A percentile compares a stretch with the other conserved stretches of the same genome.
Conservation (phyloP, 83 land plant species). For the Thuja plicata region DNA sequence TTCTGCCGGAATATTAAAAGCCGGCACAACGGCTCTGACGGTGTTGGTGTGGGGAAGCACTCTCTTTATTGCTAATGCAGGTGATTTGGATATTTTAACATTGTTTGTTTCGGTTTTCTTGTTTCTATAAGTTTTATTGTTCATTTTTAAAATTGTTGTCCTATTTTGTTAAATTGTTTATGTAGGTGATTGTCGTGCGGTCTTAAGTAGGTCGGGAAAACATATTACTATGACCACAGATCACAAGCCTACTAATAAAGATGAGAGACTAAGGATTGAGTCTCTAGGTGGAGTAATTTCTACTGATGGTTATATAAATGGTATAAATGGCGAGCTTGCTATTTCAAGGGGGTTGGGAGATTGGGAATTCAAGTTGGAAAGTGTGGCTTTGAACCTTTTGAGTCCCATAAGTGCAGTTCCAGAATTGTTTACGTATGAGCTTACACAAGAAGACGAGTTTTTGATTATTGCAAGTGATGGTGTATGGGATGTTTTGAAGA, state of each 20-base stretch:
- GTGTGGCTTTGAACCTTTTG: not conserved
- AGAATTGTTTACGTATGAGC: conserved; percentile 6
- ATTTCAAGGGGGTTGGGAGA: conserved; percentile 72
- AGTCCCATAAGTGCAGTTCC: conserved; percentile 38
- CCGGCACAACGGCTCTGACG: conserved; percentile 68
- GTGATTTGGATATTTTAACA: not conserved
- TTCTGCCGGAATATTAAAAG: conserved; percentile 19
- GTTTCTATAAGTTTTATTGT: too few species aligned
- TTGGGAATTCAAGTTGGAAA: conserved; percentile 32
- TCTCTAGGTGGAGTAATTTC: conserved; percentile 70
- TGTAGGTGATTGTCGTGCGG: conserved; percentile 65
- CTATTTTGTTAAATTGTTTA: too few species aligned
- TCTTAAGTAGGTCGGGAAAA: conserved; percentile 62
- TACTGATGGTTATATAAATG: conserved; percentile 72
- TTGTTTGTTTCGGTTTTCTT: too few species aligned
- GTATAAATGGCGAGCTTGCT: conserved; percentile 41
- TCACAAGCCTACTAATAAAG: conserved; percentile 53
- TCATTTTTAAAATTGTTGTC: too few species aligned
- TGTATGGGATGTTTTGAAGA: too few species aligned
- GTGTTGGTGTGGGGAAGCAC: conserved; percentile 62
- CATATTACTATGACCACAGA: conserved; percentile 82
- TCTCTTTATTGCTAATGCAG: conserved; percentile 87
- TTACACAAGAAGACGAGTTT: too few species aligned
- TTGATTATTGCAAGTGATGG: too few species aligned
- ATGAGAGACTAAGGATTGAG: conserved; percentile 62